A percentile compares a stretch with the other conserved stretches of the same genome.
These are phyloP conservation scores for Penicillium sp. DNA, from an alignment of 2,329 filamentous ascomycete species.

Conservation along the genomic window DNA sequence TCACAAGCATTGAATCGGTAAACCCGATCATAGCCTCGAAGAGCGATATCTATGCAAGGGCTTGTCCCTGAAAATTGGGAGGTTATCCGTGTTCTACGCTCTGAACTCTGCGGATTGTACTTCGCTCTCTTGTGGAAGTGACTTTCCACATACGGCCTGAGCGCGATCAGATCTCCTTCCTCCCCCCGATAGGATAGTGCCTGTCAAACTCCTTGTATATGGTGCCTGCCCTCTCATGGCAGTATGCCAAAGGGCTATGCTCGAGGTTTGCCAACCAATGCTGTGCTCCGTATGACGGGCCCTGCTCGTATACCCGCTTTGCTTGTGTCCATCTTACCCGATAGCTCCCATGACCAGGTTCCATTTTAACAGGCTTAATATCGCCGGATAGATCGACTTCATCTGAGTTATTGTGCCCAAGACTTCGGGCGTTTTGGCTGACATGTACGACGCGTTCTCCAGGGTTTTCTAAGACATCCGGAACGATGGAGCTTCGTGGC, in stretches of 20 bases:
- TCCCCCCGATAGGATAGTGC: background rate
- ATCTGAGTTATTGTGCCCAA: constrained; percentile 16
- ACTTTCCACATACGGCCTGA: constrained; percentile 8
- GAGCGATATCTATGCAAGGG: background rate
- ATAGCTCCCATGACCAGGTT: too few species aligned
- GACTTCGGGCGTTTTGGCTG: constrained; percentile 6
- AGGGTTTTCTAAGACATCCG: constrained; percentile 9
- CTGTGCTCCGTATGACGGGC: constrained; percentile 14
- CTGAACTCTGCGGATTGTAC: background rate
- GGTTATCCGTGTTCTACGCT: background rate
- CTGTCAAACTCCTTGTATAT: background rate
- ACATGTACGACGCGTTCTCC: constrained; percentile 13
- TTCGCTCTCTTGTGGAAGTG: background rate
- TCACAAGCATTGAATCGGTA: background rate
- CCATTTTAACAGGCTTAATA: background rate
- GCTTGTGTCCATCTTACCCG: background rate
- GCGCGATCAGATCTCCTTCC: constrained; percentile 18
- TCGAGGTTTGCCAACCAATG: constrained; percentile 1
- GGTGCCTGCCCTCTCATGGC: background rate
- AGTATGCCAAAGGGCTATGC: background rate
- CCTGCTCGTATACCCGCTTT: background rate
- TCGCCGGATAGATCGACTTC: background rate
- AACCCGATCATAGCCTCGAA: background rate
- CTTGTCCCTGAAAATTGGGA: background rate
- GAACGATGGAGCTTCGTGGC: background rate